Conservation (phyloP, 371 early-diverging fungal genomes). For the Mortierella sp. region DNA sequence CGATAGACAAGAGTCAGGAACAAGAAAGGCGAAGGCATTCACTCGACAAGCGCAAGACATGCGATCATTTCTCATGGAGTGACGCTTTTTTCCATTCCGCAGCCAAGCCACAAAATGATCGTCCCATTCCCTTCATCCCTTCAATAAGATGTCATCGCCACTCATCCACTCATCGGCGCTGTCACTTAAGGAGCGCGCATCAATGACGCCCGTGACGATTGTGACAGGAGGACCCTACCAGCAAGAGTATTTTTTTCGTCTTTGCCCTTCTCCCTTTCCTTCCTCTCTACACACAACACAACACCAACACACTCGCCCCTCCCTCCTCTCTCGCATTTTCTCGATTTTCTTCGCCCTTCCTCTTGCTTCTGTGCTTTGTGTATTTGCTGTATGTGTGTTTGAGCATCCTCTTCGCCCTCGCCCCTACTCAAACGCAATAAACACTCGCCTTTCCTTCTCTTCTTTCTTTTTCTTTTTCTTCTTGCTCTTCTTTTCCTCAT, state of each 20-base stretch:
- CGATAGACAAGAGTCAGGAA: no score
- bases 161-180: no score
- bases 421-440: neutral
- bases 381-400: neutral
- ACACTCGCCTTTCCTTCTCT: neutral
- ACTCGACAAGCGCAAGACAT: neutral
- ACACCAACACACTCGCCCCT: neutral
- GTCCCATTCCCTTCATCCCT: neutral
- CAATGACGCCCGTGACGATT: no score
- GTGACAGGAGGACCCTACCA: neutral
- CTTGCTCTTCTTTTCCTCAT: neutral
- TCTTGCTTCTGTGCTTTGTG: neutral
- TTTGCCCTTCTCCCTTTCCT: neutral
- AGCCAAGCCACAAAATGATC: neutral
- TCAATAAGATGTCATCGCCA: neutral
- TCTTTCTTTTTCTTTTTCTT: neutral
- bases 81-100: neutral
- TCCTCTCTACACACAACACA: neutral
- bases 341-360: conserved; percentile 2
- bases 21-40: neutral
- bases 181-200: neutral
- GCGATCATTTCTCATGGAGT: neutral
- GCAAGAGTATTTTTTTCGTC: neutral
- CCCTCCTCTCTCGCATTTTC: neutral
- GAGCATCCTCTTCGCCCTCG: neutral